A percentile compares a stretch with the other conserved stretches of the same genome.
These are phyloP conservation scores for Hymenoscyphus salicellus DNA, from an alignment of 2,329 filamentous ascomycete genomes.

Conservation along the genomic window DNA sequence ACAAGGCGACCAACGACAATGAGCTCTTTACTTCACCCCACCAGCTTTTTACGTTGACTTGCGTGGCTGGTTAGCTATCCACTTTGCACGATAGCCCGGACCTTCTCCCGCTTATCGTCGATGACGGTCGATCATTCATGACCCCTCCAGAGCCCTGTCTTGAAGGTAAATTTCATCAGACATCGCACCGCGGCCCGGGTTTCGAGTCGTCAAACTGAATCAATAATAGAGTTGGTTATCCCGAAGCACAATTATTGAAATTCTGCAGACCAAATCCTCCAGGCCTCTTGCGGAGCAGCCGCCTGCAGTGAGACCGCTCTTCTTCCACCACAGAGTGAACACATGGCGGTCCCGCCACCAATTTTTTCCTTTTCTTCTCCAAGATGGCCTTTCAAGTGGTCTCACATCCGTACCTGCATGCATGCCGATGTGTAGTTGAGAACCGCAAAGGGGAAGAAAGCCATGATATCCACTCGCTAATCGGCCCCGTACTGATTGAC, in stretches of 20 bases:
- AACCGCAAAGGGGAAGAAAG: background rate
- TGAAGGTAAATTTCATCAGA: background rate
- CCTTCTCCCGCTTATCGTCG: background rate
- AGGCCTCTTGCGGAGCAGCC: background rate
- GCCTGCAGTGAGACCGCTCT: background rate
- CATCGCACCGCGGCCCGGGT: background rate
- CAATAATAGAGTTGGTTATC: background rate
- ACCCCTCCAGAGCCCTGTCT: background rate
- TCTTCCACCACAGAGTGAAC: constrained; percentile 6
- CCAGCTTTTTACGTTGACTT: background rate
- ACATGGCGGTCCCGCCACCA: constrained; percentile 5
- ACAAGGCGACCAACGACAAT: constrained; percentile 7
- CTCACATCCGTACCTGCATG: background rate
- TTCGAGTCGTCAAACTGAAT: background rate
- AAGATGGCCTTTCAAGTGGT: background rate
- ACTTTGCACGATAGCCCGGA: background rate
- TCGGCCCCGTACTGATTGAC: background rate
- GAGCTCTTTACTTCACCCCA: background rate
- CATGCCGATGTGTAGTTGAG: background rate
- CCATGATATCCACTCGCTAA: background rate
- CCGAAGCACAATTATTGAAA: background rate
- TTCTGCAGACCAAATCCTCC: background rate
- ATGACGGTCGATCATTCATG: background rate
- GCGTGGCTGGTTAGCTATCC: background rate
- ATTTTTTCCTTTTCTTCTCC: background rate